Base-by-base conservation (phyloP, 352 stramenopile species). In the Globisporangium lucens region DNA sequence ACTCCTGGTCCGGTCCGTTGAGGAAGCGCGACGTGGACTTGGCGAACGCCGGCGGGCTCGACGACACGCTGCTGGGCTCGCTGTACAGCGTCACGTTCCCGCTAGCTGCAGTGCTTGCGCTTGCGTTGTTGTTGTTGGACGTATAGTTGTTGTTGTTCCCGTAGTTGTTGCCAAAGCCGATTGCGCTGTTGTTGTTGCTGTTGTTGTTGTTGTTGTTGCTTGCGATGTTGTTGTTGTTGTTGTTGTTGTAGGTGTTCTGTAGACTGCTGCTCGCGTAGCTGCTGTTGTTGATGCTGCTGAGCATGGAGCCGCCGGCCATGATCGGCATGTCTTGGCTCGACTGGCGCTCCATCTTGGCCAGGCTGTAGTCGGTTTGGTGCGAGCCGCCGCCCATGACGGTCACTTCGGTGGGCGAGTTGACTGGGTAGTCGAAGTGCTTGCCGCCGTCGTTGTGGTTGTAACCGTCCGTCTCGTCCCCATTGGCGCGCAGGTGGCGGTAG, bases 381-480 rank as follows among this genome's bases (percentile, higher is more conserved):
- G 69, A 70, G 38, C 55, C 61, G 27, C 68, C 67, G 30, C 61
- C 62, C 8, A 80, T 69, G 5, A 51, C 72, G 13, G 60, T 63
- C 22, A 64, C 61, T 27, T 63, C 59, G 56, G 20, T 65, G 49
- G 10, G 68, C 69, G 12, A 68, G 63, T 51, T 65, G 43, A 71
- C 74, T 53, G 77, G 78, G 43, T 78, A 74, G 66, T 83, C 81
- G 61, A 75, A 77, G 58, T 67, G 66, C 22, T 69, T 69, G 33
- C 55, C 56, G 3, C 73, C 67, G 55, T 76, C 68, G 53, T 17
- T 17, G 38, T 15, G 1, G 38, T 47, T 47, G 38, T 47, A 47
- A 17, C 13, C 4, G 38, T 49, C 55, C 0, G 30, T 41, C 30
- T 82, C 68, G 46, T 56, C 47, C 7, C 30, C 24, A n/a, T 20